Evolutionary conservation across 352 stramenopile genomes (phyloP), one percentile per base, ranked within the genome.

Genomic region (Pythium scleroteichum): DNA sequence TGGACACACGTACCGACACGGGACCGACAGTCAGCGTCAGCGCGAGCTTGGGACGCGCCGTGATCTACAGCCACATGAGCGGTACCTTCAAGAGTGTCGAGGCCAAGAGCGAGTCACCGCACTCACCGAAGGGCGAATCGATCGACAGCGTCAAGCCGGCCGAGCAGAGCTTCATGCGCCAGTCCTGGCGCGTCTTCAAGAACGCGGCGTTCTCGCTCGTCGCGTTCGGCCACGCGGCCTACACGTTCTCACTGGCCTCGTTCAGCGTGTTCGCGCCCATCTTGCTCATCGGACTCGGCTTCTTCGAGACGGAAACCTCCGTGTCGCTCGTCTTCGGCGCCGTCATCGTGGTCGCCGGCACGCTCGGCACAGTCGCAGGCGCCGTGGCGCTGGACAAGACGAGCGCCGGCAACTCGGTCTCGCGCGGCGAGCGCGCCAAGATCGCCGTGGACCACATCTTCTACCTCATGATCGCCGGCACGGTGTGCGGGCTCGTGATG

Each of bases 281-380:
- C 27, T 92, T 98, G 53, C 77, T 98, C 54, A 87, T 97, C 20
- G 85, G 87, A 0, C 71, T 97, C 22, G 87, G 88, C 10, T 73
- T 97, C 7, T 95, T 95, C 51, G 69, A 82, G 23, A 78, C 62
- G 1, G 88, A 98, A 64, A 90, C 77, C 12, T 71, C 77, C 2
- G 90, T 94, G 17, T 86, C 85, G 17, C 69, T 94, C 8, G 73
- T 93, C 7, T 98, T 98, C 64, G 92, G 93, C 22, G 79, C 62
- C 0, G 67, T 93, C 54, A 76, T 90, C 45, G 75, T 83, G 26
- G 62, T 93, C 19, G 87, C 80, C 0, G 90, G 90, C 39, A 89
- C 95, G 3, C 72, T 97, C 39, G 93, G 88, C 39, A 97, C 91
- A 19, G 78, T 89, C 6, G 4, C 95, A 9, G 93, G 93, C 32